Base-by-base conservation (phyloP, 805 yeast genomes). In the Wickerhamomyces bovis region DNA sequence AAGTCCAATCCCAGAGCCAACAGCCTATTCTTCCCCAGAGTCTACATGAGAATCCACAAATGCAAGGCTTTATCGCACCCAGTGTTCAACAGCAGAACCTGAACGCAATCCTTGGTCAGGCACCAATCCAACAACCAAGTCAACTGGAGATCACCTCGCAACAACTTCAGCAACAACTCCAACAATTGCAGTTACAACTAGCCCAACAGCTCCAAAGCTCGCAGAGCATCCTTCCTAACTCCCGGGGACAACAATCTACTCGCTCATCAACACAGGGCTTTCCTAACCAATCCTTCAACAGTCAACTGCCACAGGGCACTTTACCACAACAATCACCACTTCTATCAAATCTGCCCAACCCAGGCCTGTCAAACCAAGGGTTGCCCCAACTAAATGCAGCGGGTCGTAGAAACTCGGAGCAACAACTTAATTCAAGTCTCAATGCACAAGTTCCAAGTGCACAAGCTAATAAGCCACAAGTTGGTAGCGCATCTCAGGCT, bases 31-130 rank as follows among this genome's bases (percentile, higher is more conserved):
- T n/a, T 13, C 31, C 31, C 3, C 47, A 38, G 38, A 21, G 6
- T 10, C 38, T 15, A 11, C 44, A 60, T 30, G 57, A 51, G 12
- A 57, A 57, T 26, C 57, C 47, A 47, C 51, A 52, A 8, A 21
- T 42, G 20, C 44, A 42, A 36, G 40, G 38, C 18, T 42, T 35
- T 13, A 52, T 53, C n/a, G 55, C 50, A 26, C 57, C 48, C 20
- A 51, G 48, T 18, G 44, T 42, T 22, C 57, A 49, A n/a, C 51
- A 47, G 33, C 36, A 33, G 20, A 33, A 33, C 16, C 52, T 53
- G 21, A 46, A 42, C 7, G 54, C 45, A 25, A 48, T 40, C 4
- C 51, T 44, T 35, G 35, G 22, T 11, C 33, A 35, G 22, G 42
- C 58, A 47, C 31, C 31, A 13, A 28, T 28, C 9, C 41, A 40